Base-by-base conservation (phyloP, 805 yeast genomes). In the Lipomyces chichibuensis region DNA sequence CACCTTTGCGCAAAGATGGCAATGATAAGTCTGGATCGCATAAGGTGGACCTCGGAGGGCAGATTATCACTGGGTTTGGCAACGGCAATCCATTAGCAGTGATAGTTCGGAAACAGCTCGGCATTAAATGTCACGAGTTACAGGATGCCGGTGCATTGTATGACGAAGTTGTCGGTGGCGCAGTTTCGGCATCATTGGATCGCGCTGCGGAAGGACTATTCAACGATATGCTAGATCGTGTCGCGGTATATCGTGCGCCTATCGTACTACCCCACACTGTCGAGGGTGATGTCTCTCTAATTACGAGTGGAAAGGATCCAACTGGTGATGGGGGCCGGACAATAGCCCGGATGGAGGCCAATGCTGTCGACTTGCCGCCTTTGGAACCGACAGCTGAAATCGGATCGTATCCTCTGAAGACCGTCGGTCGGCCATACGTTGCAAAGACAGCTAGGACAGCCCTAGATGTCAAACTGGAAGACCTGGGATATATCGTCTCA, bases 11-110 rank as follows among this genome's bases (percentile, higher is more conserved):
- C 55, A 61, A 70, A 35, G 73, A 68, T 39, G 64, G 61, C 46
- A 57, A 66, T 37, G 37, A 59, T 29, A 59, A 49, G n/a, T 61
- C 51, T 25, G 51, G 32, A 13, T n/a, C 51, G 13, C 72, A 73
- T 37, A 63, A 71, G 29, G 80, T 79, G 8, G 83, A 81, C 66
- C 75, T 81, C 0, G 83, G 83, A 13, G 72, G 57, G 6, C 80
- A 77, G 53, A 74, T 80, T 11, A 73, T 80, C 14, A 73, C 76
- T 65, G 83, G 83, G 0, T 80, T 78, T 62, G 80, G 80, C 20
- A 73, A 76, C 49, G 83, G 83, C 2, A 80, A 80, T 62, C 82
- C 82, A 2, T 70, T 81, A 55, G 79, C 80, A 1, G 77, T 78
- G n/a, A 70, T 81, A 5, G 69, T 78, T 35, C 72, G 81, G 3